Evolutionary conservation across 805 yeast species (phyloP), one percentile per base, ranked within the genome.

Genomic region (Tetrapisispora namnaoensis): DNA sequence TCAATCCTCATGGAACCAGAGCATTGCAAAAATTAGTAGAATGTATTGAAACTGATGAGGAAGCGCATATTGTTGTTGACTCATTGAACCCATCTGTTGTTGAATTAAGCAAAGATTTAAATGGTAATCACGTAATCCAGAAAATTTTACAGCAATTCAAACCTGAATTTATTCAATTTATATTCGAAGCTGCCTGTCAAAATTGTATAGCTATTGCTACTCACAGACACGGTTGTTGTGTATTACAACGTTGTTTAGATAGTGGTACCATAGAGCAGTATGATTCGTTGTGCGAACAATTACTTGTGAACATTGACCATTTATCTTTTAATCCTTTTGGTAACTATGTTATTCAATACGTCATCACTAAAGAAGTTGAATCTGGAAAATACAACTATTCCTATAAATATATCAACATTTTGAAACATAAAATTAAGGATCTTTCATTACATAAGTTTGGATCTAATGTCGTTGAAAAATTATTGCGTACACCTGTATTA

Each of bases 201-300:
- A 75, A 88, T 54, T 83, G 93, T 53, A 74, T 81, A 37, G 83
- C 80, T 50, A 87, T 93, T 49, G 95, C 96, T 5, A 88, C 95
- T 43, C 98, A 93, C 62, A 79, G 96, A 61, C 98, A 93, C 62
- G 99, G 98, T 7, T 93, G 99, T 70, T 91, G 98, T 68, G 98
- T 91, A 24, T 73, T 91, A 50, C 99, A 91, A 69, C 78, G 98
- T 58, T 90, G 98, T 66, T 76, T 93, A 57, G 98, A 93, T 66
- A 86, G 84, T 66, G 97, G 98, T 3, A 77, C 81, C 21, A 68
- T 69, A 3, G 73, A 68, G 37, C 97, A 93, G 67, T 76, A 88
- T 49, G 72, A 73, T 53, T 79, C 77, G 51, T 73, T 93, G 48
- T 81, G 88, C 22, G 63, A 73, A 27, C 78, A 77, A 53, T 82